These are phyloP conservation scores for Penicillium fuscoglaucum DNA, from an alignment of 2,329 filamentous ascomycete species.

Conservation along the genomic window DNA sequence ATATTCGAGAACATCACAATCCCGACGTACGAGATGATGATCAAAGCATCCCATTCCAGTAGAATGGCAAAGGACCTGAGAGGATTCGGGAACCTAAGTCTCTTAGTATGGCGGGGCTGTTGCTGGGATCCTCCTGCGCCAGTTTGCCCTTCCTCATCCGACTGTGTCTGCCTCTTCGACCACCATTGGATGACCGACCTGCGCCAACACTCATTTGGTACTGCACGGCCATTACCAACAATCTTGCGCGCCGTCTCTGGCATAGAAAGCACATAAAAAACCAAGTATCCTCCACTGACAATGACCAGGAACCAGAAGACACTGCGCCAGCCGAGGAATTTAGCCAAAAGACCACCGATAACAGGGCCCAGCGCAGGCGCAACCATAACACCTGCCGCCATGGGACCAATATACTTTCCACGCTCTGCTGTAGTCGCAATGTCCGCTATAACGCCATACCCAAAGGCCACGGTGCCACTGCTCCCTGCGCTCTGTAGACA, in stretches of 20 bases:
- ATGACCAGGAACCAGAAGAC: slow-evolving; percentile 38
- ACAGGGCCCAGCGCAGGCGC: slow-evolving; percentile 33
- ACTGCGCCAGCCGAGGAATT: slow-evolving; percentile 29
- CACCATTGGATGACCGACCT: slow-evolving; percentile 23
- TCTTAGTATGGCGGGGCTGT: slow-evolving; percentile 27
- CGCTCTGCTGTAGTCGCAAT: slow-evolving; percentile 33
- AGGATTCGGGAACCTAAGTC: slow-evolving; percentile 48
- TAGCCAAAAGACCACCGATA: slow-evolving; percentile 31
- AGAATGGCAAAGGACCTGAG: slow-evolving; percentile 43
- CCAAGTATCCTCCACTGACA: slow-evolving; percentile 21
- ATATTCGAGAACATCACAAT: slow-evolving; percentile 39
- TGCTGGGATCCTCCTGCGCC: neutral
- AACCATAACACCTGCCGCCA: slow-evolving; percentile 26
- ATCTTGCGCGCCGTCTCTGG: slow-evolving; percentile 42
- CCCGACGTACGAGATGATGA: slow-evolving; percentile 39
- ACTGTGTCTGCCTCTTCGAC: slow-evolving; percentile 1
- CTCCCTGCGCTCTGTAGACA: slow-evolving; percentile 34
- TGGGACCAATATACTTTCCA: slow-evolving; percentile 33
- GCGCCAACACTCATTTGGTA: slow-evolving; percentile 28
- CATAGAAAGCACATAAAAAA: slow-evolving; percentile 17
- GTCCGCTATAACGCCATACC: slow-evolving; percentile 35
- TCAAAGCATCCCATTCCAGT: slow-evolving; percentile 38
- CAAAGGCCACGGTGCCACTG: slow-evolving; percentile 31
- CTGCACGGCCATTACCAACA: slow-evolving; percentile 30
- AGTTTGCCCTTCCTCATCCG: neutral